phyloP scores from a whole-genome alignment of 352 stramenopile species.

The Pythium pyrilobum region DNA sequence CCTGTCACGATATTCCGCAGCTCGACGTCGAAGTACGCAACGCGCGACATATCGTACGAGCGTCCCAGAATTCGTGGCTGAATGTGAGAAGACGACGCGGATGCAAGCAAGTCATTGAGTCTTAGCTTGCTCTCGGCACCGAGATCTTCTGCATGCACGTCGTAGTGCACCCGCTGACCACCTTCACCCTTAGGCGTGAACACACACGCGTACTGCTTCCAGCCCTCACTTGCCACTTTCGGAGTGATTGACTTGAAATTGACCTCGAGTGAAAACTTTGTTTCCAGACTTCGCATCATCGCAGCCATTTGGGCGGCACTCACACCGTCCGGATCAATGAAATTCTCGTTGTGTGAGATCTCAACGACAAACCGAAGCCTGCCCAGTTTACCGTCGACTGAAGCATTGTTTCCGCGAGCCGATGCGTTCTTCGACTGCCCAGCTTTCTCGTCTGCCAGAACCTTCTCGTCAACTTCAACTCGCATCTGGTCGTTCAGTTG shows the following conservation, averaged over 20 bases:
- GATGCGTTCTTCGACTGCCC: constrained; percentile 26
- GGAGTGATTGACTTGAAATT: constrained; percentile 14
- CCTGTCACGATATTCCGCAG: constrained; percentile 28
- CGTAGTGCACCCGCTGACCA: constrained; percentile 39
- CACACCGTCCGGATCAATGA: constrained; percentile 24
- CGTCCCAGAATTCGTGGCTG: constrained; percentile 33
- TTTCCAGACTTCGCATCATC: constrained; percentile 25
- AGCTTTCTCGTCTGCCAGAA: constrained; percentile 33
- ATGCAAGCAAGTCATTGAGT: constrained; percentile 34
- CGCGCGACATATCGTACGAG: constrained; percentile 51
- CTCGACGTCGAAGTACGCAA: constrained; percentile 52
- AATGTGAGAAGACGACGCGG: background rate
- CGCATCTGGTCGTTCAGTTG: constrained; percentile 33
- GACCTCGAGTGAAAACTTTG: constrained; percentile 45
- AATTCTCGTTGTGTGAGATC: constrained; percentile 59
- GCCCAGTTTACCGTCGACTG: constrained; percentile 40
- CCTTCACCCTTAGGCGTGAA: constrained; percentile 47
- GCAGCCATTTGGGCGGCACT: constrained; percentile 15
- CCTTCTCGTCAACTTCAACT: constrained; percentile 44
- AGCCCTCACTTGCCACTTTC: constrained; percentile 14
- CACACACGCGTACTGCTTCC: constrained; percentile 32
- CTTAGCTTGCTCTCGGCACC: constrained; percentile 23
- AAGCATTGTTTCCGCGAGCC: constrained; percentile 35
- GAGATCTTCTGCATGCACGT: constrained; percentile 42
- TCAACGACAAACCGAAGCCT: constrained; percentile 49